Evolutionary conservation across 257 asterid genomes (phyloP).

Genomic region (Solanum gracilifrons): DNA sequence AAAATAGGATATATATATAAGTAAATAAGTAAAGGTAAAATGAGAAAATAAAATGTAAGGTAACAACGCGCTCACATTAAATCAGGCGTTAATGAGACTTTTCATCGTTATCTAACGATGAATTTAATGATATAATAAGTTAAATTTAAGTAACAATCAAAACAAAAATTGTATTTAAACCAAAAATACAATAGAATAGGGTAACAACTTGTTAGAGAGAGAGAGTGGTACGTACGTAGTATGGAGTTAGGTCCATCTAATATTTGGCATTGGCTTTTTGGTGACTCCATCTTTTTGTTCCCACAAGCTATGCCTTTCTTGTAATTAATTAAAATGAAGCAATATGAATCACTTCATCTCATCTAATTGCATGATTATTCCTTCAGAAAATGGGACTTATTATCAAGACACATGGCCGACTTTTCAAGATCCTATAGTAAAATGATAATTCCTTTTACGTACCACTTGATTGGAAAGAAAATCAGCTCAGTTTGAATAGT

Average conservation of each 20-base stretch:
- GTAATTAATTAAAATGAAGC: not conserved
- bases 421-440: not conserved
- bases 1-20: not conserved
- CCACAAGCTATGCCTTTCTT: not conserved
- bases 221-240: not conserved
- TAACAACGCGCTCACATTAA: not conserved
- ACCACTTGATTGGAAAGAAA: not conserved
- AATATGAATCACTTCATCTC: not conserved
- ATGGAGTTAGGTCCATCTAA: slow-evolving; percentile 28
- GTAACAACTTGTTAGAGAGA: not conserved
- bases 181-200: not conserved
- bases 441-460: not conserved
- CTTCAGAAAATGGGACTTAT: not conserved
- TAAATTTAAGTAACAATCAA: not conserved
- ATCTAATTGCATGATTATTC: not conserved
- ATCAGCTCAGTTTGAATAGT: not conserved
- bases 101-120: not conserved
- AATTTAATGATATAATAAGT: not conserved
- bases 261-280: not conserved
- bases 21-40: not conserved
- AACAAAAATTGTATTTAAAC: not conserved
- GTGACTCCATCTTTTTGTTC: slow-evolving; percentile 4
- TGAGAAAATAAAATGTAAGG: not conserved
- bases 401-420: not conserved
- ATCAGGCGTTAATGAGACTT: too few species aligned